These are phyloP conservation scores for Pythium rhizo-oryzae DNA, from an alignment of 352 stramenopile genomes.

Conservation along the genomic window DNA sequence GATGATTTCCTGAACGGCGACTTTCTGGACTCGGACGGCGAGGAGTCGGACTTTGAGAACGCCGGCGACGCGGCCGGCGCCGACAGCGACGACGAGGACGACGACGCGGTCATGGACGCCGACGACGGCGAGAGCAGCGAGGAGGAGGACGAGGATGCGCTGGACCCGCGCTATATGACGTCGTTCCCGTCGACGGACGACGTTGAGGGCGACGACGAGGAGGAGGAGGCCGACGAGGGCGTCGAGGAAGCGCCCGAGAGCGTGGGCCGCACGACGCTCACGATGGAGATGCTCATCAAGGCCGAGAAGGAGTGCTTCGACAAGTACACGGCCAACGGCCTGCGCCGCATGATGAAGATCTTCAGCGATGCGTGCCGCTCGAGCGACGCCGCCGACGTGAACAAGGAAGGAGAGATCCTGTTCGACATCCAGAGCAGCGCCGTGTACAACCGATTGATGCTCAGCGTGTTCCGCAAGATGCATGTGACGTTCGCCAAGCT, in stretches of 20 bases:
- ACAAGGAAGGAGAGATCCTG: constrained; percentile 72
- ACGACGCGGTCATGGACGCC: constrained; percentile 41
- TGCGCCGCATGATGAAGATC: constrained; percentile 93
- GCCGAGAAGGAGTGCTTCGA: constrained; percentile 92
- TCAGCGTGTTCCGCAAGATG: constrained; percentile 90
- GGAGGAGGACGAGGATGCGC: constrained; percentile 80
- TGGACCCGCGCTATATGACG: constrained; percentile 81
- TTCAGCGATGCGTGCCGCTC: constrained; percentile 95
- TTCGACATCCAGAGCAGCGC: constrained; percentile 94
- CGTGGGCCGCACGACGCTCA: constrained; percentile 68
- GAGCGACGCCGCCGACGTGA: constrained; percentile 80
- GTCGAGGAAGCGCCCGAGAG: constrained; percentile 26
- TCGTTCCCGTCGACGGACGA: constrained; percentile 37
- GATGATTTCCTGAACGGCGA: constrained; percentile 86
- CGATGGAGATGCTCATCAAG: constrained; percentile 68
- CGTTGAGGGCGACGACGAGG: constrained; percentile 32
- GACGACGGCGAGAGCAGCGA: constrained; percentile 71
- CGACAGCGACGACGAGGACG: constrained; percentile 29
- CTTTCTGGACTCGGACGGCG: constrained; percentile 76
- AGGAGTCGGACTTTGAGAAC: constrained; percentile 26
- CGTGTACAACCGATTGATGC: constrained; percentile 96
- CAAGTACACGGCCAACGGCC: constrained; percentile 80
- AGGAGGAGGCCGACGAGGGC: constrained; percentile 24
- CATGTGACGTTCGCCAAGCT: constrained; percentile 88
- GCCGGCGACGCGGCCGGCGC: constrained; percentile 30